Base-by-base conservation (phyloP, 495 filamentous ascomycete genomes). In the Talaromyces proteolyticus region DNA sequence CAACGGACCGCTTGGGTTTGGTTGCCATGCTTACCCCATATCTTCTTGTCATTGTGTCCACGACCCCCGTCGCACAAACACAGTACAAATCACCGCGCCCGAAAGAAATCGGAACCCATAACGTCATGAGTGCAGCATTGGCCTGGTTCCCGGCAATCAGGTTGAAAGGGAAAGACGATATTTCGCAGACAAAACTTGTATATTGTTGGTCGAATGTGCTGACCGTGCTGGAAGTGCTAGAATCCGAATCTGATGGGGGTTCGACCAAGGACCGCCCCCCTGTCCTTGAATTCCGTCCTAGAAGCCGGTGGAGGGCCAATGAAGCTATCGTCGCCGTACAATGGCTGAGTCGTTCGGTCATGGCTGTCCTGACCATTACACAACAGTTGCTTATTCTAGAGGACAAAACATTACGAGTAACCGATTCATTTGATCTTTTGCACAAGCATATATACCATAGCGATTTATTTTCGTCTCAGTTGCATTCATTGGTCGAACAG, bases 131-230 rank as follows among this genome's bases (percentile, higher is more conserved):
- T 29, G 93, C 91, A 14, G 94, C 91, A 53, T 66, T 99, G 48
- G 90, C 93, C 16, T 99, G 93, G 93, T 99, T 97, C 64, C 93
- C 93, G 4, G 88, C 90, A 3, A 93, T 96, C 45, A 93, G 87
- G 57, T 69, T 97, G 36, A 98, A 96, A 65, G 79, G 82, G 20
- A 77, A 81, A 37, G 83, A 87, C 43, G 66, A 70, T 25, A 65
- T 61, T 1, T 73, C 71, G 2, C 69, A 74, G 40, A 70, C 70
- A 1, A 97, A 96, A 62, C 75, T 99, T n/a, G 91, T 88, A 2
- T 99, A 97, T 66, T 95, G 89, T 60, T 99, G 93, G 94, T 96
- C 91, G 10, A 96, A 96, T 59, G 81, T 97, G 23, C 71, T 99
- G 50, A 96, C 92, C 1, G 84, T 97, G 17, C 62, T 97, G 20